Conservation (phyloP, 352 stramenopile species). For the Plasmopara viticola region DNA sequence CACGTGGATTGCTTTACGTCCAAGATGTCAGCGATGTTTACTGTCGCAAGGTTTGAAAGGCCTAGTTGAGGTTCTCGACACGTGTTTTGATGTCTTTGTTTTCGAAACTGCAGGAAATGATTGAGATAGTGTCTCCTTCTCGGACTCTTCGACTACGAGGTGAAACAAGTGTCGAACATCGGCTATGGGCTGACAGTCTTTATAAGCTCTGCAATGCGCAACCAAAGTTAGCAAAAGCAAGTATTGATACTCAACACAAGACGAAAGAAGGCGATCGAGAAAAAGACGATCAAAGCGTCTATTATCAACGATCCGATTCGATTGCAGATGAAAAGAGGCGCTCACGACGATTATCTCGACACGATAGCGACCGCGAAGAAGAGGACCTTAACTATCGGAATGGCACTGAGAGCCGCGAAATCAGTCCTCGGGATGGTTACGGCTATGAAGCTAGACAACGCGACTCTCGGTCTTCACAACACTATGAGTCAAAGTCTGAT, state of each 20-base stretch:
- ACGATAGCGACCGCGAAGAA: slow-evolving; percentile 10
- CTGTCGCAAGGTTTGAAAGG: slow-evolving; percentile 44
- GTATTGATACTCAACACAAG: background rate
- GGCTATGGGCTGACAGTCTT: slow-evolving; percentile 75
- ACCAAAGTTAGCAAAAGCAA: slow-evolving; percentile 14
- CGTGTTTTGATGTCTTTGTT: background rate
- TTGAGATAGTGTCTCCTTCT: slow-evolving; percentile 70
- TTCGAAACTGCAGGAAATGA: slow-evolving; percentile 48
- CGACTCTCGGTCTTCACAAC: background rate
- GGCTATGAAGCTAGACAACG: background rate
- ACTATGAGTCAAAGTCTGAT: slow-evolving; percentile 8
- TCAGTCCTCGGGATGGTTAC: background rate
- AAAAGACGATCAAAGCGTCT: too few relatives aligned
- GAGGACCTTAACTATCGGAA: slow-evolving; percentile 6
- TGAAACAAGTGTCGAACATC: slow-evolving; percentile 72
- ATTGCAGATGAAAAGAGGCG: slow-evolving; percentile 7
- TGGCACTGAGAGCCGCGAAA: background rate
- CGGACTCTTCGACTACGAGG: slow-evolving; percentile 72
- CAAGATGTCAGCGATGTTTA: slow-evolving; percentile 72
- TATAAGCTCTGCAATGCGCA: slow-evolving; percentile 60
- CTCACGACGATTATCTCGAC: slow-evolving; percentile 6
- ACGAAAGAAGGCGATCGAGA: too few relatives aligned
- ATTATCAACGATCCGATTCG: slow-evolving; percentile 2
- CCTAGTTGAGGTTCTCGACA: background rate
- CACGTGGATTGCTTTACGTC: slow-evolving; percentile 71